Evolutionary conservation across 192 early-diverging fungal species (phyloP), one percentile per base, ranked within the genome.

Genomic region (Fimicolochytrium jonesii): DNA sequence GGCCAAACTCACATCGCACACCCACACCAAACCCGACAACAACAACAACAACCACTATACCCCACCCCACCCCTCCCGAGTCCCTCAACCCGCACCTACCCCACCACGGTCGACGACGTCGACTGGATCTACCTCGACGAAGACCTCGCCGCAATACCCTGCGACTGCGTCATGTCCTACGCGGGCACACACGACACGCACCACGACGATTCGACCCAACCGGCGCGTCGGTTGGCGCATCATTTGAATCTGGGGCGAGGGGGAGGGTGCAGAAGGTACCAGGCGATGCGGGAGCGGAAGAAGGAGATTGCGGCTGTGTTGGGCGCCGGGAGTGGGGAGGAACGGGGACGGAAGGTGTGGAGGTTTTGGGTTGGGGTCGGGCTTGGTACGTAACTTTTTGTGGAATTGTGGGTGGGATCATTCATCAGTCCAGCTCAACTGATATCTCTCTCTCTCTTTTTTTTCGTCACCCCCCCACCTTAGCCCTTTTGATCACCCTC

Each of bases 81-180:
- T 47, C 18, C 15, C 33, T n/a, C 52, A 26, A 25, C 29, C 22
- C 28, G 30, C n/a, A 22, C 26, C 41, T 59, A 39, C 18, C 20
- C 45, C 33, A 18, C 17, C n/a, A 11, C 46, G 17, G 34, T 31
- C 22, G 43, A 52, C 35, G 31, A 39, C 22, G 50, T 48, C 22
- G 42, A 62, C 33, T 32, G 26, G 35, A 17, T 39, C 7, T 36
- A 63, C 11, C 28, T 56, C 28, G 34, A 39, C 39, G 26, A 23
- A 11, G 45, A 50, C 30, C 23, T 41, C 26, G 42, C 55, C 45
- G n/a, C 44, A 45, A 42, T 59, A 23, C 28, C 37, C 61, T 62
- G 60, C 47, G 35, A 62, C 48, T 62, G 60, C 35, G 43, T 69
- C 6, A n/a, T n/a, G n/a, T 56, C 52, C 1, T 59, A 66, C 25